Evolutionary conservation across 2,329 filamentous ascomycete genomes (phyloP).

Genomic region (Aspergillus floridensis): DNA sequence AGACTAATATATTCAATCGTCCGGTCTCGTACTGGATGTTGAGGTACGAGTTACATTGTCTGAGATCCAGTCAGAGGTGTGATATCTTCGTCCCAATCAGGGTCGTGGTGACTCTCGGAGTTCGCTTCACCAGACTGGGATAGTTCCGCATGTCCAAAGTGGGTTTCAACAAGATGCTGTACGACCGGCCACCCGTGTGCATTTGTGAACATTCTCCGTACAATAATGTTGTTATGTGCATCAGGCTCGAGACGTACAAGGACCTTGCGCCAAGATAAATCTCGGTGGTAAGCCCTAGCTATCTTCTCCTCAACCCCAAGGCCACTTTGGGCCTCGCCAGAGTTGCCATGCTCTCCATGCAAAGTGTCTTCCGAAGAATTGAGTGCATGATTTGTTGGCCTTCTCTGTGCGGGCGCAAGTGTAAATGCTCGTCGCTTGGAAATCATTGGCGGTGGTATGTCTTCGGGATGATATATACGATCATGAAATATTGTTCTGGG

Average conservation of each 20-base stretch:
- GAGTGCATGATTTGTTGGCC: conserved; percentile 14
- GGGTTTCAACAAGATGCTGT: conserved; percentile 89
- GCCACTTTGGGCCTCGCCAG: conserved; percentile 29
- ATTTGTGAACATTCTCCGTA: conserved; percentile 93
- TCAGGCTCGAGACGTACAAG: conserved; percentile 93
- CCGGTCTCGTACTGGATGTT: background rate
- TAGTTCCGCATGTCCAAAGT: conserved; percentile 75
- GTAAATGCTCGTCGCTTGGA: conserved; percentile 43
- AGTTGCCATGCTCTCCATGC: conserved; percentile 13
- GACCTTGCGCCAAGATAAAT: conserved; percentile 93
- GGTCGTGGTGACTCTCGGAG: background rate
- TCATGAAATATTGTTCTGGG: conserved; percentile 95
- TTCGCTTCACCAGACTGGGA: conserved; percentile 61
- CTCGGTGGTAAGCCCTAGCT: conserved; percentile 87
- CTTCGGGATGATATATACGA: conserved; percentile 86
- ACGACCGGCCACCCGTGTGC: conserved; percentile 97
- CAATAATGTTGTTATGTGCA: conserved; percentile 97
- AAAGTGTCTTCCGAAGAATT: conserved; percentile 9
- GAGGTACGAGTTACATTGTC: background rate
- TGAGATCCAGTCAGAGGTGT: background rate
- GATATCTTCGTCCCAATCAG: background rate
- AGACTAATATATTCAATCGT: too few species aligned
- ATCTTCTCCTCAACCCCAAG: conserved; percentile 99
- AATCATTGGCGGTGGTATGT: conserved; percentile 78
- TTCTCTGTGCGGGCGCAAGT: conserved; percentile 23